Base-by-base conservation (phyloP, 192 early-diverging fungal genomes). In the Gonapodya prolifera region DNA sequence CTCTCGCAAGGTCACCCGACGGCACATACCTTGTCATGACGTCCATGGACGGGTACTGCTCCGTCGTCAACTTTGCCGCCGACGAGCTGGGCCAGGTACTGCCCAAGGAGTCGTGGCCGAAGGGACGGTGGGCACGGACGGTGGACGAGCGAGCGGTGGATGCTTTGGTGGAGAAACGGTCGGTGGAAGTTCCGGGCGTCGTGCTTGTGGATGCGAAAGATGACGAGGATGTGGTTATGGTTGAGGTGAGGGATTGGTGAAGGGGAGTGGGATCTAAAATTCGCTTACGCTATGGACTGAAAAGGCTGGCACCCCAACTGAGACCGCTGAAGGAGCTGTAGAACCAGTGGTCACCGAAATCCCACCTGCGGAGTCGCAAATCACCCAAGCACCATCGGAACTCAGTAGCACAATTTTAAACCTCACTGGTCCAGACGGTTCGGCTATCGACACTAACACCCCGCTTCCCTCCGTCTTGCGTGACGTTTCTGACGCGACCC, bases 31-130 rank as follows among this genome's bases (percentile, higher is more conserved):
- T 98, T 35, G 82, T 96, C 32, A 82, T 94, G 69, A 84, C 93
- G 0, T 94, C 94, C 0, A 89, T 91, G 0, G 96, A 98, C 80
- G 96, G 96, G 17, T 98, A 92, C 81, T 93, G 92, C 77, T 92
- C 91, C 33, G 84, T 94, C 1, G 88, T 91, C 18, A 85, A 88
- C 0, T 92, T 96, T 80, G 85, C 88, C 33, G 85, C 91, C 70
- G 83, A 83, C 18, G 92, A 94, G 77, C 78, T 93, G 23, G 93
- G 93, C 33, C 73, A 78, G 8, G 45, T 61, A 23, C 8, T 61
- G 8, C 8, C 8, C 45, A 8, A 23, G 23, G 23, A 23, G 8
- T 16, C 8, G 23, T 61, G 45, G 45, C 45, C 45, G 23, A 23
- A 23, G 23, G 45, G 45, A 23, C 8, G 45, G 45, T 61, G 45